Evolutionary conservation across 805 yeast species (phyloP).

Genomic region (Ogataea ganodermae): DNA sequence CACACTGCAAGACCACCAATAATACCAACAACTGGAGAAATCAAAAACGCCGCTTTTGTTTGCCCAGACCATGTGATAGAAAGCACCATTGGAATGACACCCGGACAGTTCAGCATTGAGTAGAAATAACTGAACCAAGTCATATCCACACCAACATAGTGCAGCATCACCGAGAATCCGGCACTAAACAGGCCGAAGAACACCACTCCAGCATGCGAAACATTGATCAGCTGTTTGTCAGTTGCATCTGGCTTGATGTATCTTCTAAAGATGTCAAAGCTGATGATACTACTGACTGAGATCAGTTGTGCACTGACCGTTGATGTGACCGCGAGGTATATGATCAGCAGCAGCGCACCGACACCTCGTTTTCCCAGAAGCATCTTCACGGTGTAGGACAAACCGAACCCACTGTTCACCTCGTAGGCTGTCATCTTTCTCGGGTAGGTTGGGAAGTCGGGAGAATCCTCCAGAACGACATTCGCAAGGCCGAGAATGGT

Average conservation of each 20-base stretch:
- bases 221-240: conserved; percentile 42
- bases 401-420: conserved; percentile 35
- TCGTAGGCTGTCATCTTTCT: conserved; percentile 33
- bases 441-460: conserved; percentile 38
- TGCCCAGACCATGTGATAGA: conserved; percentile 35
- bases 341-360: conserved; percentile 37
- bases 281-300: conserved; percentile 42
- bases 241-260: conserved; percentile 45
- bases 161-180: conserved; percentile 41
- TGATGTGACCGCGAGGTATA: conserved; percentile 43
- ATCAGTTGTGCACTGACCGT: conserved; percentile 45
- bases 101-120: conserved; percentile 41
- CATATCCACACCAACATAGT: conserved; percentile 38
- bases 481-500: conserved; percentile 38
- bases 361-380: conserved; percentile 36
- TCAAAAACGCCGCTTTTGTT: conserved; percentile 36
- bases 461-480: conserved; percentile 31
- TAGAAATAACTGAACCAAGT: conserved; percentile 41
- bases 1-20: conserved; percentile 35
- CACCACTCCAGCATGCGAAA: conserved; percentile 47
- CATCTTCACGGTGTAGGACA: conserved; percentile 37
- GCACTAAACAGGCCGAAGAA: conserved; percentile 40
- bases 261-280: conserved; percentile 48
- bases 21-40: conserved; percentile 38
- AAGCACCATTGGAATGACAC: conserved; percentile 40